Evolutionary conservation across 108 stramenopile genomes (phyloP).

Genomic region (Chaetoceros muelleri): DNA sequence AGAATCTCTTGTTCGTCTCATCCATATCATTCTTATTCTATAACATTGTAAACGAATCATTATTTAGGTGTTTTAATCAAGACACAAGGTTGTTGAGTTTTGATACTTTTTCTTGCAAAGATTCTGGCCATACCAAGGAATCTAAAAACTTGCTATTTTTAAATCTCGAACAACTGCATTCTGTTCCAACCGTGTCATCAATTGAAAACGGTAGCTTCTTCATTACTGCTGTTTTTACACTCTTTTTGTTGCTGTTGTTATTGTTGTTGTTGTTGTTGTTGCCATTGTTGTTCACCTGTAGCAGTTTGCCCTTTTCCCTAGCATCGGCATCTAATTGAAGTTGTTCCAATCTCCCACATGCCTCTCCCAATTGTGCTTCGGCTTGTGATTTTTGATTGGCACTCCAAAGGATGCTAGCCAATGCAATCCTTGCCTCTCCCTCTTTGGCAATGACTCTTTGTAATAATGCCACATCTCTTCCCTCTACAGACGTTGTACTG

Average conservation of each 20-base stretch:
- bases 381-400: constrained; percentile 28
- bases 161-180: constrained; percentile 52
- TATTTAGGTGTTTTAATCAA: too few species aligned
- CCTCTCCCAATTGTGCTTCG: constrained; percentile 46
- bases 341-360: constrained; percentile 64
- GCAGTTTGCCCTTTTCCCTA: constrained; percentile 19
- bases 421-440: constrained; percentile 62
- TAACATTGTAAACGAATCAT: too few species aligned
- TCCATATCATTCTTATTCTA: too few species aligned
- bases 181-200: constrained; percentile 53
- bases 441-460: constrained; percentile 75
- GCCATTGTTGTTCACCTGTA: too few species aligned
- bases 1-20: too few species aligned
- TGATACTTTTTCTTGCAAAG: constrained; percentile 42
- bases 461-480: constrained; percentile 53
- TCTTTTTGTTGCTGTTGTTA: constrained; percentile 24
- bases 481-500: constrained; percentile 38
- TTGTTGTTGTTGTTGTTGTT: constrained; percentile 7
- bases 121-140: constrained; percentile 46
- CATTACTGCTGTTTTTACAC: constrained; percentile 10
- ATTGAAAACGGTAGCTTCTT: constrained; percentile 47
- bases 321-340: constrained; percentile 47
- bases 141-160: constrained; percentile 50
- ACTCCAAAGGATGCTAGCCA: constrained; percentile 54
- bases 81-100: constrained; percentile 25